phyloP scores from a whole-genome alignment of 2,329 filamentous ascomycete genomes.

The Fonsecaea multimorphosa region DNA sequence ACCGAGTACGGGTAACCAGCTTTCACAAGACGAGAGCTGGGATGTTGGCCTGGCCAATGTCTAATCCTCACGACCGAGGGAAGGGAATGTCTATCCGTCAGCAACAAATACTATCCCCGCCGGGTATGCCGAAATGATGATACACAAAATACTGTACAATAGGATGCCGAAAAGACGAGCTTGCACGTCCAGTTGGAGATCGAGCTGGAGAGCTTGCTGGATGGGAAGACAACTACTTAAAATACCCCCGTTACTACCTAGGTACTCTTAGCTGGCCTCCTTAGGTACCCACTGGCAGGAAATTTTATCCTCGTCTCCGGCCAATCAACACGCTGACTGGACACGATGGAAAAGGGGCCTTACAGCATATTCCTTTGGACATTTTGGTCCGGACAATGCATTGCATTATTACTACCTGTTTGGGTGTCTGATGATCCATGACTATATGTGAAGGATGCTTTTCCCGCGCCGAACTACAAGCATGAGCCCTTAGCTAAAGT shows the following conservation, averaged over 20 bases:
- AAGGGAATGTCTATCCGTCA: not conserved
- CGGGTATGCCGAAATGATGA: slow-evolving; percentile 9
- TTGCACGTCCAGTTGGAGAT: slow-evolving; percentile 19
- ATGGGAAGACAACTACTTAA: slow-evolving; percentile 6
- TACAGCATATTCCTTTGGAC: not conserved
- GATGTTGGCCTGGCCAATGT: not conserved
- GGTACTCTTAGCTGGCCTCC: not conserved
- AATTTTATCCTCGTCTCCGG: not conserved
- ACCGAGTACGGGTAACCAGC: not conserved
- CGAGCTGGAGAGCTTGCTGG: slow-evolving; percentile 2
- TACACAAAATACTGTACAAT: slow-evolving; percentile 18
- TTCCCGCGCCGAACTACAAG: slow-evolving; percentile 1
- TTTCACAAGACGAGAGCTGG: not conserved
- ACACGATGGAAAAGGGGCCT: not conserved
- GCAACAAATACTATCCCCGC: not conserved
- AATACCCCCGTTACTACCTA: not conserved
- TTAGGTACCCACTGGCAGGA: not conserved
- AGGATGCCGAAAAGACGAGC: slow-evolving; percentile 6
- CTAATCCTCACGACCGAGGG: slow-evolving; percentile 6
- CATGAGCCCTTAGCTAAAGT: slow-evolving; percentile 39
- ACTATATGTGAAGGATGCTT: not conserved
- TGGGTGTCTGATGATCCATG: slow-evolving; percentile 5
- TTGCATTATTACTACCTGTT: not conserved
- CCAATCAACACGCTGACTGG: not conserved
- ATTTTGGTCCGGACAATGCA: not conserved